Percentiles rank a stretch among this genome's conserved stretches.
phyloP scores from a whole-genome alignment of 2,329 filamentous ascomycete genomes.

The Exophiala viscosa region DNA sequence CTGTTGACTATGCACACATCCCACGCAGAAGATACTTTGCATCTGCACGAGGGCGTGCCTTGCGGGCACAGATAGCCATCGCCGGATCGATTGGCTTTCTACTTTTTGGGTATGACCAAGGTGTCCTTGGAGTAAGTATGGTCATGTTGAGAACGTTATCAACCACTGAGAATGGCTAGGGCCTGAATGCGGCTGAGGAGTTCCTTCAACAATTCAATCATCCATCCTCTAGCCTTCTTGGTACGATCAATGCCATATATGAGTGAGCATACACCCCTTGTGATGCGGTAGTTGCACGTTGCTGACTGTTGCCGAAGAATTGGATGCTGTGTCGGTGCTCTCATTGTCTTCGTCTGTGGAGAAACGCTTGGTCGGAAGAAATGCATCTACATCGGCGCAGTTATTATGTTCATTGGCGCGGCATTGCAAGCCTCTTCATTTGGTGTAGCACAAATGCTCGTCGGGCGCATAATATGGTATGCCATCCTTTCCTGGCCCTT shows the following conservation, averaged over 20 bases:
- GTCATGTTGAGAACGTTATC: background rate
- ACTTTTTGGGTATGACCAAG: conserved; percentile 8
- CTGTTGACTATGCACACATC: background rate
- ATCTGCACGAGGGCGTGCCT: background rate
- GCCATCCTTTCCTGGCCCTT: background rate
- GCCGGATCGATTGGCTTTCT: conserved; percentile 3
- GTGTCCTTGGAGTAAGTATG: background rate
- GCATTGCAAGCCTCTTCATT: conserved; percentile 45
- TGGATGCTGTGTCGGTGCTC: conserved; percentile 1
- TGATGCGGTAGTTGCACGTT: too few species aligned
- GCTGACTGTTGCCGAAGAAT: background rate
- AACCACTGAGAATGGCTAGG: background rate
- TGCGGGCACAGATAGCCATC: background rate
- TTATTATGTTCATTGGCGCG: conserved; percentile 47
- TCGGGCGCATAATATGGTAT: conserved; percentile 42
- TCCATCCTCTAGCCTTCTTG: conserved; percentile 5
- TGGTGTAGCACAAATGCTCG: conserved; percentile 43
- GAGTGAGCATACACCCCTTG: background rate
- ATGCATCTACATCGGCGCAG: conserved; percentile 42
- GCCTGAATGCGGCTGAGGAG: conserved; percentile 2
- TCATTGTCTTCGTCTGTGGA: conserved; percentile 34
- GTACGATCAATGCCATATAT: conserved; percentile 9
- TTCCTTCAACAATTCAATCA: conserved; percentile 6
- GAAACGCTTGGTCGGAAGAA: conserved; percentile 45
- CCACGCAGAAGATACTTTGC: background rate